phyloP scores from a whole-genome alignment of 306 rosid genomes.

The Begonia fuchsioides region DNA sequence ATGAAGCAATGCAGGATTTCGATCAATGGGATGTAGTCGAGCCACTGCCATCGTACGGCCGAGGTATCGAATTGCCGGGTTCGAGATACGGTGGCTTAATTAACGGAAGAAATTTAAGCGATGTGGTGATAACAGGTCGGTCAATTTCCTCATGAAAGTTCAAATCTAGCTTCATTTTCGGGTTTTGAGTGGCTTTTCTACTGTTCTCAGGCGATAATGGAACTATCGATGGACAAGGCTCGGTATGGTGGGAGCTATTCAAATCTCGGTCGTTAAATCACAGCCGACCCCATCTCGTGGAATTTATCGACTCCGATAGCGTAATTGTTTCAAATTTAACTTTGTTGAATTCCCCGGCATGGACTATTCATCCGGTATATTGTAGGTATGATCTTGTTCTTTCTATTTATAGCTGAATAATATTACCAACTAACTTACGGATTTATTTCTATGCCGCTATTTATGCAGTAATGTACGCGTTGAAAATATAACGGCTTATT shows the following conservation, averaged over 20 bases:
- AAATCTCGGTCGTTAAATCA: constrained; percentile 28
- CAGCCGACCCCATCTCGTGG: constrained; percentile 56
- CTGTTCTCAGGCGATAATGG: constrained; percentile 39
- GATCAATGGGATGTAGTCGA: constrained; percentile 22
- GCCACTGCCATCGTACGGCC: constrained; percentile 35
- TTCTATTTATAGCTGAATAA: no score
- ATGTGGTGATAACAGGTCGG: constrained; percentile 41
- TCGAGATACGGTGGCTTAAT: constrained; percentile 32
- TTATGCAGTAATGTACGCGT: constrained; percentile 30
- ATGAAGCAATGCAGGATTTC: constrained; percentile 17
- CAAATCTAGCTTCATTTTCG: background rate
- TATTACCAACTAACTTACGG: no score
- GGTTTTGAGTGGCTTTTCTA: background rate
- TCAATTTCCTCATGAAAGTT: background rate
- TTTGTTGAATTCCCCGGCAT: no score
- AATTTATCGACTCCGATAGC: constrained; percentile 27
- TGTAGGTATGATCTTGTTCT: constrained; percentile 31
- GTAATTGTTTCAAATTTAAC: constrained; percentile 45
- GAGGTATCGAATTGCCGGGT: constrained; percentile 25
- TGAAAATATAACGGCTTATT: no score
- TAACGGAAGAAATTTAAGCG: constrained; percentile 26
- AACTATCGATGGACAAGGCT: constrained; percentile 64
- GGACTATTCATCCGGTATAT: constrained; percentile 56
- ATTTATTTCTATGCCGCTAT: no score
- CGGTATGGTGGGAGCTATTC: constrained; percentile 50